Conservation (phyloP, 805 yeast species). For the Phaffomyces thermotolerans region DNA sequence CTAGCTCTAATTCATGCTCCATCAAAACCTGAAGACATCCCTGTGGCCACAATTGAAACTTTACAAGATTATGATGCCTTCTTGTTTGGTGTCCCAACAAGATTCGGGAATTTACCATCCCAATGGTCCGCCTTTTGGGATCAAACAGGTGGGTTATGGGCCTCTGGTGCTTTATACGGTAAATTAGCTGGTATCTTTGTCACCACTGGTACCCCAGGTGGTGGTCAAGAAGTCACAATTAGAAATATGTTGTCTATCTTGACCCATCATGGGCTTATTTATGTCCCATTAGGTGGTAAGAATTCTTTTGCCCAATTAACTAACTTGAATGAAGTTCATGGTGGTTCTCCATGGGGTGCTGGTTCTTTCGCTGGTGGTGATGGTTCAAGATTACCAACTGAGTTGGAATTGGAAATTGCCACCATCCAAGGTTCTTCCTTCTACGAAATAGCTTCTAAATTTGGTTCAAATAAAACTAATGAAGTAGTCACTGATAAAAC, state of each 20-base stretch:
- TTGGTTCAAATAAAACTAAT: slow-evolving; percentile 14
- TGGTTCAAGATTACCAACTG: slow-evolving; percentile 63
- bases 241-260: slow-evolving; percentile 50
- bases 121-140: slow-evolving; percentile 77
- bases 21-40: slow-evolving; percentile 41
- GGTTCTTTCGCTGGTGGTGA: slow-evolving; percentile 71
- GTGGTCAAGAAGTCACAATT: slow-evolving; percentile 74
- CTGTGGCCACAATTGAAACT: slow-evolving; percentile 50
- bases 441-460: slow-evolving; percentile 36
- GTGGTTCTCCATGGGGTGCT: slow-evolving; percentile 84
- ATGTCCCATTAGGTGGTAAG: slow-evolving; percentile 68
- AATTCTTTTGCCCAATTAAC: slow-evolving; percentile 47
- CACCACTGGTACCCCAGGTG: slow-evolving; percentile 66
- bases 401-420: slow-evolving; percentile 58
- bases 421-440: slow-evolving; percentile 60
- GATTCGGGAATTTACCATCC: slow-evolving; percentile 69
- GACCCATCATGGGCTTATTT: slow-evolving; percentile 72
- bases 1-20: slow-evolving; percentile 62
- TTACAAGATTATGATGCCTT: slow-evolving; percentile 63
- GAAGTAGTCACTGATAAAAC: too few relatives aligned
- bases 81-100: slow-evolving; percentile 73
- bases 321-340: slow-evolving; percentile 60
- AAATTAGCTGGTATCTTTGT: slow-evolving; percentile 69
- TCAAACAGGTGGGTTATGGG: slow-evolving; percentile 72
- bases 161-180: slow-evolving; percentile 58